Evolutionary conservation across 2,329 filamentous ascomycete species (phyloP).

Genomic region (Ascochyta fabae): DNA sequence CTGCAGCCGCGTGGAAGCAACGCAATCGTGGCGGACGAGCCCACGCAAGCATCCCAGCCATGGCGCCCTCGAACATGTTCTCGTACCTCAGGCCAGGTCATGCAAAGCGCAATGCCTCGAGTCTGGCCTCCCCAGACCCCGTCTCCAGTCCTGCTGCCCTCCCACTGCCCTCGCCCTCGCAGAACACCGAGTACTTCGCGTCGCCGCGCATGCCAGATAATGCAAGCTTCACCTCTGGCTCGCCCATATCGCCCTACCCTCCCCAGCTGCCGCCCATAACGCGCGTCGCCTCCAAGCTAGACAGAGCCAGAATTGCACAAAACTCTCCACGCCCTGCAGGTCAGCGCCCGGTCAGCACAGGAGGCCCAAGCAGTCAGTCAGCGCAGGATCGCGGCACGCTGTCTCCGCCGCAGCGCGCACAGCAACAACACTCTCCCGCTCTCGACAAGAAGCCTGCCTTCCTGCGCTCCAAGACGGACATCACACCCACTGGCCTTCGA

Average conservation of each 20-base stretch:
- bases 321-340: conserved; percentile 17
- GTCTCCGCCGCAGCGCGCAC: conserved; percentile 27
- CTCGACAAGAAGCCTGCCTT: conserved; percentile 32
- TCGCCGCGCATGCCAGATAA: conserved; percentile 42
- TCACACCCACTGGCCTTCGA: conserved; percentile 43
- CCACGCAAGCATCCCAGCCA: conserved; percentile 23
- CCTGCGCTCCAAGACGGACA: conserved; percentile 22
- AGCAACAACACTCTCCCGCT: conserved; percentile 27
- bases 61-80: conserved; percentile 51
- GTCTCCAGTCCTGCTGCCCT: conserved; percentile 32
- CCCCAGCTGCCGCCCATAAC: conserved; percentile 50
- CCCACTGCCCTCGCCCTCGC: conserved; percentile 38
- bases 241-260: conserved; percentile 48
- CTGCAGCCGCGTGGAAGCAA: conserved; percentile 18
- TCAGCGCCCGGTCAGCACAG: conserved; percentile 19
- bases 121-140: conserved; percentile 43
- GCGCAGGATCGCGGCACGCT: conserved; percentile 24
- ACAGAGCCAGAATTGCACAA: conserved; percentile 25
- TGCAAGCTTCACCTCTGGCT: conserved; percentile 38
- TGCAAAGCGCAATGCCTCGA: conserved; percentile 48
- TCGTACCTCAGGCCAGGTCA: conserved; percentile 49
- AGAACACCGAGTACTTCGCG: conserved; percentile 36
- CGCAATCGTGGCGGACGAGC: conserved; percentile 27
- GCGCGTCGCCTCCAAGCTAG: conserved; percentile 46
- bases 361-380: conserved; percentile 10